Conservation (phyloP, 441 rosid genomes). For the Gossypium gossypioides region DNA sequence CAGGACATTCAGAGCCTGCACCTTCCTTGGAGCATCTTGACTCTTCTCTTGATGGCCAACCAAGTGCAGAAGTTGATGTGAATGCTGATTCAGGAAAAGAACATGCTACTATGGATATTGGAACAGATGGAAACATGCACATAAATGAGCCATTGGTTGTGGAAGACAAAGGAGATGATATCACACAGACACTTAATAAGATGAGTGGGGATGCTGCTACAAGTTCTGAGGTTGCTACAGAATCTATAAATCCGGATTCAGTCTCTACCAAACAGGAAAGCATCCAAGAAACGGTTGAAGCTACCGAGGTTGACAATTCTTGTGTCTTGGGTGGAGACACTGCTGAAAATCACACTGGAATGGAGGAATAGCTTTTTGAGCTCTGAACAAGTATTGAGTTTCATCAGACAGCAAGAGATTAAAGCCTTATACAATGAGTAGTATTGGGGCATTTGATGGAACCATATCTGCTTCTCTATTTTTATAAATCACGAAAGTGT, state of each 20-base stretch:
- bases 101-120: not conserved
- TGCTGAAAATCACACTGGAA: not conserved
- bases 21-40: constrained; percentile 7
- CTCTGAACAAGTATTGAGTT: not conserved
- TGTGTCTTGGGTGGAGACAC: constrained; percentile 12
- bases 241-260: constrained; percentile 7
- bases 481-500: not conserved
- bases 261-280: constrained; percentile 1
- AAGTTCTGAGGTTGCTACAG: constrained; percentile 10
- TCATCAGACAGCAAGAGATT: not conserved
- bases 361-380: constrained; percentile 1
- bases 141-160: not conserved
- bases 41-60: constrained; percentile 13
- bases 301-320: not conserved
- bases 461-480: not conserved
- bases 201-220: constrained; percentile 1
- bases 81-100: constrained; percentile 21
- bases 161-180: constrained; percentile 8
- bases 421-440: not conserved
- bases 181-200: not conserved
- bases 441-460: not conserved
- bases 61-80: constrained; percentile 1
- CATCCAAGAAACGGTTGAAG: constrained; percentile 7
- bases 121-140: constrained; percentile 9
- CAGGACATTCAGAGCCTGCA: constrained; percentile 17